Base-by-base conservation (phyloP, 225 moss, liverwort and hornwort genomes). In the Physcomitrellopsis africana region DNA sequence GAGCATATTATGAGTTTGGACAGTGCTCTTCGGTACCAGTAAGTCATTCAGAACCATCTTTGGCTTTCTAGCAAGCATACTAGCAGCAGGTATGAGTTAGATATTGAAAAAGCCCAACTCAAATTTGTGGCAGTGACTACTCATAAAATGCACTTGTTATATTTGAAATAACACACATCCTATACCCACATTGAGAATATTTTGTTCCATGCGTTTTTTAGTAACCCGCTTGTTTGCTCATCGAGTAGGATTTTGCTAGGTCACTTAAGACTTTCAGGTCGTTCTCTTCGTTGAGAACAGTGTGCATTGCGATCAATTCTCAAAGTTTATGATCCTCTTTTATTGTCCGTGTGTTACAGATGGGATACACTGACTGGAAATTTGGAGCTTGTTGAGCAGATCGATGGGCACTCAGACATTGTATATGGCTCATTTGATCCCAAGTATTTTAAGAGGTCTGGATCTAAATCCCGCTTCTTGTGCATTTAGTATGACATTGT, bases 1-100 rank as follows among this genome's bases (percentile, higher is more conserved):
- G 92, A 92, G 77, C 88, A 86, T 77, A 86, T 92, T 60, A 92
- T 92, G 92, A 92, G 92, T 73, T 83, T 90, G 84, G 90, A 92
- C 65, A 81, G 77, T 69, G 62, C 84, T 29, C 81, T 88, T 68
- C 82, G 92, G 74, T 83, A 90, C 18, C 90, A 92, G 92, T 92
- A 68, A 82, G 82, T 76, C 29, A 27, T 29, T 32, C 14, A 19
- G 14, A 51, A 32, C 2, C 23, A 26, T 48, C 0, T 32, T 48
- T 56, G 45, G 18, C 5, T 59, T 22, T 63, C 9, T 67, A 11
- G 11, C 12, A 3, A 5, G 43, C 44, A 26, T 13, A 15, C 15
- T 6, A 51, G 51, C 70, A 45, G 43, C 56, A 22, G 42, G 44
- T 22, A 3, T 16, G 24, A 10, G 32, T 32, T 17, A 3, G 10